Conservation (phyloP, 2,329 filamentous ascomycete genomes). For the Sporothrix dimorphospora region DNA sequence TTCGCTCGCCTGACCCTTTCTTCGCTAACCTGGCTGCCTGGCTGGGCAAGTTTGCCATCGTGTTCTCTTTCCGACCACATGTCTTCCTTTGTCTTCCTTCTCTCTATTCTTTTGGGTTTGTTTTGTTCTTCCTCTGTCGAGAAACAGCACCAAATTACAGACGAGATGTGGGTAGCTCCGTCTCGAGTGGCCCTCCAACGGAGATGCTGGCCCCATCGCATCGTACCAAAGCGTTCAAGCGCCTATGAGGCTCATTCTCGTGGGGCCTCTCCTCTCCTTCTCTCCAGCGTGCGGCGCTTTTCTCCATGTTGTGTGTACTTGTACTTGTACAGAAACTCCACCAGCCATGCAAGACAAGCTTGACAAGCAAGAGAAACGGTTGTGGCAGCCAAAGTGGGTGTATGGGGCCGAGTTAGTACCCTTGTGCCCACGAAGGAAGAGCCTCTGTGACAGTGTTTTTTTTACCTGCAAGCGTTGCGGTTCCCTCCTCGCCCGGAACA, state of each 20-base stretch:
- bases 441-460: too few species aligned
- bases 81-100: neutral
- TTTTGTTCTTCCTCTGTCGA: neutral
- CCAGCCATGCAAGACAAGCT: neutral
- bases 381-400: neutral
- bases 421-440: neutral
- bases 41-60: too few species aligned
- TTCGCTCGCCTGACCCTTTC: too few species aligned
- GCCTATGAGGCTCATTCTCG: neutral
- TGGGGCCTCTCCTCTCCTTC: neutral
- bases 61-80: neutral
- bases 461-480: neutral
- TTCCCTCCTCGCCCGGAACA: neutral
- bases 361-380: neutral
- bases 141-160: neutral
- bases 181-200: neutral
- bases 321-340: slow-evolving; percentile 10
- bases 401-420: neutral
- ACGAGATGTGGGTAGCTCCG: neutral
- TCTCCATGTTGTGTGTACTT: neutral
- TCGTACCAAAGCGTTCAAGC: neutral
- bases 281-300: neutral
- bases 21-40: too few species aligned
- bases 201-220: neutral
- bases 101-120: neutral